Base-by-base conservation (phyloP, 2,329 filamentous ascomycete species). In the Cercospora citrullina region DNA sequence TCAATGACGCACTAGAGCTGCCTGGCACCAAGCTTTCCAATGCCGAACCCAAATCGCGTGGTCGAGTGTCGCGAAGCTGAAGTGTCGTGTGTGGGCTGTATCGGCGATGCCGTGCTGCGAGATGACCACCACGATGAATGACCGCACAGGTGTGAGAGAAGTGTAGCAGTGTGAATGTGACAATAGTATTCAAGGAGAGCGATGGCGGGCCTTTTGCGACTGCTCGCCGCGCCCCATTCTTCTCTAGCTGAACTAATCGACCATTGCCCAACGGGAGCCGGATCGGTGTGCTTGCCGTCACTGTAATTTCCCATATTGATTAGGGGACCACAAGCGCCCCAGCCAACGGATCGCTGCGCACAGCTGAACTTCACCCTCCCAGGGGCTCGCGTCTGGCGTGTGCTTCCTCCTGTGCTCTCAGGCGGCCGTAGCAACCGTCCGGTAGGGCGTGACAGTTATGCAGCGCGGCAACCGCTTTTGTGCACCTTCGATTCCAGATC, bases 301-400 rank as follows among this genome's bases (percentile, higher is more conserved):
- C 61, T 51, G 48, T 26, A 64, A 64, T 64, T 28, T 64, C 48
- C 48, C 61, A 33, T 18, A 36, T 42, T 61, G 31, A 61, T 42
- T 61, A 61, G 33, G 59, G 59, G 33, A 36, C 31, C 33, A 63
- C 30, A 23, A 51, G 60, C 18, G 61, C 61, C 30, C 48, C 48
- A 53, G 42, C 60, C 60, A 63, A 53, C 60, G 48, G 48, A 36
- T 64, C 33, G 45, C 48, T 57, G 53, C 53, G 48, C 48, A 21
- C 48, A 12, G 48, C 48, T 23, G 23, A 16, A 9, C 28, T 57
- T 16, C 16, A 18, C 53, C 26, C n/a, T 16, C 28, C 28, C 53
- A 31, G 61, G 60, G 60, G 60, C 60, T n/a, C 28, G 9, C 12
- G 12, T 18, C 30, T 58, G 45, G n/a, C 30, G 28, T 39, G 42